phyloP scores from a whole-genome alignment of 495 filamentous ascomycete genomes.

The Penicillium egyptiacum region DNA sequence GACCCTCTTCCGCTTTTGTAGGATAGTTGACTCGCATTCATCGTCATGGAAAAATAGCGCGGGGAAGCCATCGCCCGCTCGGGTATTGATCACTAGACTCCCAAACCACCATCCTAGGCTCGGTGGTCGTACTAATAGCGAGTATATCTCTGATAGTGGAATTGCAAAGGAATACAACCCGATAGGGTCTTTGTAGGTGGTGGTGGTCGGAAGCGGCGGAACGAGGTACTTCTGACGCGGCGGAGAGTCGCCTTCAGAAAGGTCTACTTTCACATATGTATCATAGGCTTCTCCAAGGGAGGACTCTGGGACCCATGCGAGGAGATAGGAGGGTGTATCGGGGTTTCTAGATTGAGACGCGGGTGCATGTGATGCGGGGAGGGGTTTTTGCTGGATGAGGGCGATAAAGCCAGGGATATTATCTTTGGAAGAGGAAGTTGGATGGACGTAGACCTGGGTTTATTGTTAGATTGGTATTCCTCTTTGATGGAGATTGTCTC shows the following conservation, averaged over 20 bases:
- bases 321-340: slow-evolving; percentile 66
- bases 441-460: slow-evolving; percentile 89
- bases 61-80: slow-evolving; percentile 87
- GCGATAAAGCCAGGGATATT: slow-evolving; percentile 97
- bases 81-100: slow-evolving; percentile 86
- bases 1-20: slow-evolving; percentile 84
- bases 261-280: slow-evolving; percentile 93
- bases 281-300: slow-evolving; percentile 81
- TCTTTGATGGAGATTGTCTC: slow-evolving; percentile 14
- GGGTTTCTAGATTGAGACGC: slow-evolving; percentile 52
- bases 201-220: slow-evolving; percentile 79
- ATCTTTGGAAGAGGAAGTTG: slow-evolving; percentile 87
- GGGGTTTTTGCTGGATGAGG: slow-evolving; percentile 83
- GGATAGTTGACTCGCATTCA: slow-evolving; percentile 92
- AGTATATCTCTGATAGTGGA: slow-evolving; percentile 86
- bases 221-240: slow-evolving; percentile 89
- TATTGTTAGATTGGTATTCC: slow-evolving; percentile 6
- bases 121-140: slow-evolving; percentile 83
- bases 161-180: slow-evolving; percentile 92
- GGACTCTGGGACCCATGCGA: slow-evolving; percentile 93
- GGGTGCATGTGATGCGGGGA: slow-evolving; percentile 23
- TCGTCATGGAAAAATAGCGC: slow-evolving; percentile 96
- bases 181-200: slow-evolving; percentile 64
- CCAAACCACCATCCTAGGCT: slow-evolving; percentile 99
- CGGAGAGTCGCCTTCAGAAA: slow-evolving; percentile 73